Conservation (phyloP, 192 early-diverging fungal genomes). For the Rhizoclosmatium sp. region DNA sequence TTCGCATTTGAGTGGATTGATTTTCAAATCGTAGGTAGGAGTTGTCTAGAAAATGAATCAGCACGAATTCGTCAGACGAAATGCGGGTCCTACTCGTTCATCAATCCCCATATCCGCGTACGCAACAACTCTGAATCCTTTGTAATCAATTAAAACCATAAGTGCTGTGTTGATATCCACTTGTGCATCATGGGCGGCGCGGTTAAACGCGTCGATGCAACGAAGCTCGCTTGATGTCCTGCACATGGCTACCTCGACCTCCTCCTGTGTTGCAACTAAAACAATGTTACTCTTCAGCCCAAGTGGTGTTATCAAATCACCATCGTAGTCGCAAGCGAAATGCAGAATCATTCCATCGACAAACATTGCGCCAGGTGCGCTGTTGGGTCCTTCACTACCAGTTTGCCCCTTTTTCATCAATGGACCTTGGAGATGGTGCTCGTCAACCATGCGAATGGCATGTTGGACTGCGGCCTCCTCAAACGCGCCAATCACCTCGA, state of each 20-base stretch:
- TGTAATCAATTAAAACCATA: constrained; percentile 65
- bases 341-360: constrained; percentile 55
- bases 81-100: constrained; percentile 35
- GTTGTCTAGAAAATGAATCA: constrained; percentile 22
- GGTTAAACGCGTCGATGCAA: constrained; percentile 51
- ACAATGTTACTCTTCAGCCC: not conserved
- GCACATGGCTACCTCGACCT: constrained; percentile 43
- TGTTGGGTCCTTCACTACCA: not conserved
- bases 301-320: constrained; percentile 27
- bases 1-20: constrained; percentile 43
- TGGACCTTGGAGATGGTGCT: constrained; percentile 51
- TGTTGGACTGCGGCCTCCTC: constrained; percentile 53
- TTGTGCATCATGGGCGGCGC: constrained; percentile 29
- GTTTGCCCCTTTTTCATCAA: not conserved
- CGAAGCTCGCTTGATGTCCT: constrained; percentile 54
- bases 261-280: constrained; percentile 44
- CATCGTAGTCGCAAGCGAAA: constrained; percentile 59
- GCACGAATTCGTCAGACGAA: constrained; percentile 19
- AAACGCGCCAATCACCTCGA: constrained; percentile 59
- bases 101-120: constrained; percentile 56
- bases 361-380: constrained; percentile 31
- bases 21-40: constrained; percentile 41
- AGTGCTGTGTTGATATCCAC: constrained; percentile 53
- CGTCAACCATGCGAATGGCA: constrained; percentile 57
- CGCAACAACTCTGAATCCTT: constrained; percentile 63